Base-by-base conservation (phyloP, 2,329 filamentous ascomycete genomes). In the Fusarium poae region DNA sequence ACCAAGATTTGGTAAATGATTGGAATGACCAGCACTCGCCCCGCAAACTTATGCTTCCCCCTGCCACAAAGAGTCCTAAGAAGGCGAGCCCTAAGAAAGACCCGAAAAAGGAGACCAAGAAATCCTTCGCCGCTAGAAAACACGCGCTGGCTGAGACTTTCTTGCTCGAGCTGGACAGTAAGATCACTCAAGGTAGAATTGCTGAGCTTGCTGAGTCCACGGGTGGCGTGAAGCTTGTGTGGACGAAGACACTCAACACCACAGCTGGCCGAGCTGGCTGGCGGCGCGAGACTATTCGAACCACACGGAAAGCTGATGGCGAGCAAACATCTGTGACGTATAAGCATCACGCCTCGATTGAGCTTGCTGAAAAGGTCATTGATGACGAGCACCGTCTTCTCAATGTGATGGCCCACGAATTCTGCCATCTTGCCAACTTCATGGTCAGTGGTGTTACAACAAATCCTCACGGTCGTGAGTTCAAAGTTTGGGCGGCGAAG, bases 321-420 rank as follows among this genome's bases (percentile, higher is more conserved):
- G 65, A 68, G 13, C 73, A 73, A 18, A 69, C 74, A 4, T 75
- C 68, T 12, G 67, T 75, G 34, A 76, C 72, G 15, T 76, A 84
- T 70, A 80, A 81, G 20, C 85, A 87, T 70, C 89, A 95, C 77
- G 93, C 93, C 12, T 88, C 85, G 18, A 97, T 98, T 74, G 94
- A 98, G 77, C 87, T 98, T 4, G 93, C 94, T 0, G 89, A 92
- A 56, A 97, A 97, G 77, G 90, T 97, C 46, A 94, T 98, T 65
- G 89, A 93, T 76, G 86, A 91, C 74, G 88, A 92, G 70, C 80
- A 91, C 60, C 88, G 93, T 5, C 85, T 98, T 2, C 85, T 96
- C 67, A 97, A 97, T 78, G 94, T 96, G 0, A 81, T 98, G n/a
- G 93, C 95, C 0, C 96, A 99, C 77, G 96, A 99, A 74, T 98